Base-by-base conservation (phyloP, 2,329 filamentous ascomycete species). In the Metarhizium album region DNA sequence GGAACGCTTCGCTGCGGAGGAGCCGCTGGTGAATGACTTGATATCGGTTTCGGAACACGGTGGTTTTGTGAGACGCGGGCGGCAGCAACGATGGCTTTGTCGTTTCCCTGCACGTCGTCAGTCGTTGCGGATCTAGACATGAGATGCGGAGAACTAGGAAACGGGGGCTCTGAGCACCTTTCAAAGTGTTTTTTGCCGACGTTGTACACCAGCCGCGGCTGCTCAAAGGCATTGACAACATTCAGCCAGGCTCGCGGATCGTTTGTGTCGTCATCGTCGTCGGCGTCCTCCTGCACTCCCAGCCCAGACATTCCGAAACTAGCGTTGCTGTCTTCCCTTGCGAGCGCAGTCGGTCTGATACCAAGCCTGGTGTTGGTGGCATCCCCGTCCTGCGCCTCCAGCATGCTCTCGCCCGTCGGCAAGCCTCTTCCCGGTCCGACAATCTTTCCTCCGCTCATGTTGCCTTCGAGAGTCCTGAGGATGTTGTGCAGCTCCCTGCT, bases 11-110 rank as follows among this genome's bases (percentile, higher is more conserved):
- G 63, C 96, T 96, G 46, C 93, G 84, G 40, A 97, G 78, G 18
- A 97, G 79, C 18, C 93, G 84, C 66, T 97, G 91, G 64, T 96
- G 87, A 47, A 97, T 85, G 50, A 97, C 79, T 60, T 95, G 86
- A 66, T 94, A 97, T 55, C 90, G 80, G 64, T 96, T 90, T 57
- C 90, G 82, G 69, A 96, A 96, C 43, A 93, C 73, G 3, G 82
- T 74, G 2, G 89, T 95, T 67, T 95, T 95, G 62, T 90, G 86
- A 5, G 83, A 80, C 16, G 89, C 82, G 8, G 80, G 73, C 0
- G 94, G 89, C 55, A 98, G 74, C 40, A 91, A 64, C 1, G 84
- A 84, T 14, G 86, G 79, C 56, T 82, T 82, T 13, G 76, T 74
- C 3, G 75, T 73, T 48, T 84, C 76, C 62, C 80, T 84, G 57